These are phyloP conservation scores for Rhododendron simsii DNA, from an alignment of 148 eudicot species.

Conservation along the genomic window DNA sequence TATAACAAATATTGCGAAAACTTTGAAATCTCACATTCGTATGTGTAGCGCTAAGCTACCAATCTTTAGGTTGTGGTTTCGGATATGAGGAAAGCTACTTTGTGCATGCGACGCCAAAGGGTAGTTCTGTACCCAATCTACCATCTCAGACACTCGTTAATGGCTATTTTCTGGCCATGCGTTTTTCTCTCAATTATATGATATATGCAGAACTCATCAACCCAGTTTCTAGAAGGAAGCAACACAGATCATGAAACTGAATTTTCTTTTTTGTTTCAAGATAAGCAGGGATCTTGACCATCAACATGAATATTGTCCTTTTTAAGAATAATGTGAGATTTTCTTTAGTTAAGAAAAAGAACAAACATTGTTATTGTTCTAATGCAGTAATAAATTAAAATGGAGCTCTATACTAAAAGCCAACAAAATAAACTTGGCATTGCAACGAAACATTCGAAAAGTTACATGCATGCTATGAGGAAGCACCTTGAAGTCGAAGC, in stretches of 20 bases:
- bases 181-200: not conserved
- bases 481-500: constrained; percentile 60
- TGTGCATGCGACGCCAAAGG: not conserved
- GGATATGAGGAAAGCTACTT: not conserved
- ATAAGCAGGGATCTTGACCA: not conserved
- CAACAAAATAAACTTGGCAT: not conserved
- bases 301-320: not conserved
- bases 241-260: not conserved
- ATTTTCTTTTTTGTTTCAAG: not conserved
- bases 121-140: not conserved
- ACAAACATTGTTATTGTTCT: not conserved
- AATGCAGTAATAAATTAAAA: not conserved
- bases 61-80: not conserved
- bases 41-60: not conserved
- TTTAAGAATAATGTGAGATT: not conserved
- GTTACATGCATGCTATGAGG: not conserved
- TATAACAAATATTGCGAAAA: not conserved
- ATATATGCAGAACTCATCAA: not conserved
- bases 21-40: not conserved
- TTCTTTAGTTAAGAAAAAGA: not conserved
- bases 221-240: not conserved
- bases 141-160: not conserved
- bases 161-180: not conserved
- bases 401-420: not conserved
- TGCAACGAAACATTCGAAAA: not conserved